Base-by-base conservation (phyloP, 768 basidiomycete genomes). In the Auricularia sp. region DNA sequence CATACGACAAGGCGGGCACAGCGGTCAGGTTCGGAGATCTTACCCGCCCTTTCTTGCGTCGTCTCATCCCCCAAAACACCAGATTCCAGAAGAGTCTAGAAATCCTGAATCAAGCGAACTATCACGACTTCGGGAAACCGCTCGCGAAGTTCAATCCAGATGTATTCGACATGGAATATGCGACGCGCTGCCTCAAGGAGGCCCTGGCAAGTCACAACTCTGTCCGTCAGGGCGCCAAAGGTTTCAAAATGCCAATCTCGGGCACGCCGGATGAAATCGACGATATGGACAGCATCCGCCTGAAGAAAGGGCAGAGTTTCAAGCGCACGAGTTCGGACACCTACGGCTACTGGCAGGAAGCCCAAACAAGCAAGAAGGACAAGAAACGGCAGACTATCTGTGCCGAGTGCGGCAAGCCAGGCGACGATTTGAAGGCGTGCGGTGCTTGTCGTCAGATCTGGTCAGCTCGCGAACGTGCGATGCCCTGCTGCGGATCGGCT, bases 341-440 rank as follows among this genome's bases (percentile, higher is more conserved):
- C 36, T 63, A 66, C 54, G 70, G 74, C 24, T 72, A 68, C 63
- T 74, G 72, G 73, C 67, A 70, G 36, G 72, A 75, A 65, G 72
- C 68, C 5, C 47, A 61, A 18, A 69, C 73, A 13, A 70, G 29
- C n/a, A 65, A 45, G 47, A 71, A 68, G 58, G 74, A 75, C 61
- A 68, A 67, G 56, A 63, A 65, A 54, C 66, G 65, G 47, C 71
- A 71, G 63, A 67, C 70, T 44, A 68, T 72, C 51, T 75, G 73
- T 54, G 70, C 69, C 6, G 62, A 65, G n/a, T 75, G 74, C 62
- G 74, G 74, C 54, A 75, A 73, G 64, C 74, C 74, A 62, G 72
- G 65, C 16, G 18, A 11, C 18, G 66, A 66, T 24, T 65, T 75
- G 21, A 75, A 73, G 63, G 65, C 67, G 16, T 75, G 74, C 39